These are phyloP conservation scores for Aspergillus piperis DNA, from an alignment of 2,329 filamentous ascomycete species.

Conservation along the genomic window DNA sequence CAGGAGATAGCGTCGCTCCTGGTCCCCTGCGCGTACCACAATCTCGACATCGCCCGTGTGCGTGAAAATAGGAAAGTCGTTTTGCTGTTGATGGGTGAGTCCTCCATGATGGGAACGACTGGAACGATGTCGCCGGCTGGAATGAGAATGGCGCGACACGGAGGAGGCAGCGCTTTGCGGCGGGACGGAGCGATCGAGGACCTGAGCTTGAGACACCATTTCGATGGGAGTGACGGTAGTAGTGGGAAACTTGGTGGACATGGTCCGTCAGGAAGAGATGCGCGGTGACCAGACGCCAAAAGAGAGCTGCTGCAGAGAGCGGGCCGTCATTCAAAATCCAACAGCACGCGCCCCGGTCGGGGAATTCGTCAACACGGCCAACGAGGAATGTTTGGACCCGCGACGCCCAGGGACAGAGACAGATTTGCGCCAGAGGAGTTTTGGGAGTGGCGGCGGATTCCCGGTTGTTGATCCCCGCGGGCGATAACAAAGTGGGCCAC, in stretches of 20 bases:
- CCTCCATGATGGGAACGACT: constrained; percentile 80
- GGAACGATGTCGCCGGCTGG: constrained; percentile 69
- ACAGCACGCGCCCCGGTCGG: constrained; percentile 4
- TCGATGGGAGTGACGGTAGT: constrained; percentile 15
- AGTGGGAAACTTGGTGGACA: constrained; percentile 22
- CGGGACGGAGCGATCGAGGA: constrained; percentile 56
- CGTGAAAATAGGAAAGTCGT: constrained; percentile 90
- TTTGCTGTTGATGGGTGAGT: constrained; percentile 68
- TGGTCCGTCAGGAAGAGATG: constrained; percentile 15
- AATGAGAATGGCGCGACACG: constrained; percentile 62
- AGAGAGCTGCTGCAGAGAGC: constrained; percentile 9
- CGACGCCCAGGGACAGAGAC: neutral
- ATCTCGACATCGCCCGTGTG: constrained; percentile 94
- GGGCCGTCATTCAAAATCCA: constrained; percentile 18
- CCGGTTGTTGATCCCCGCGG: constrained; percentile 10
- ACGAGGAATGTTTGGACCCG: constrained; percentile 1
- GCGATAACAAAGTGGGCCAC: constrained; percentile 8
- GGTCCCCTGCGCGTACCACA: constrained; percentile 66
- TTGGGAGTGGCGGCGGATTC: constrained; percentile 5
- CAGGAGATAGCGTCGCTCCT: constrained; percentile 81
- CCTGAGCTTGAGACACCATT: constrained; percentile 48
- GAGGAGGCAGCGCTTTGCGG: constrained; percentile 63
- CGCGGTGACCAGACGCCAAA: constrained; percentile 20
- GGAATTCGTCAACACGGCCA: neutral
- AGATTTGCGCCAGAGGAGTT: neutral